These are phyloP conservation scores for Flammula alnicola DNA, from an alignment of 1,284 basidiomycete species.

Conservation along the genomic window DNA sequence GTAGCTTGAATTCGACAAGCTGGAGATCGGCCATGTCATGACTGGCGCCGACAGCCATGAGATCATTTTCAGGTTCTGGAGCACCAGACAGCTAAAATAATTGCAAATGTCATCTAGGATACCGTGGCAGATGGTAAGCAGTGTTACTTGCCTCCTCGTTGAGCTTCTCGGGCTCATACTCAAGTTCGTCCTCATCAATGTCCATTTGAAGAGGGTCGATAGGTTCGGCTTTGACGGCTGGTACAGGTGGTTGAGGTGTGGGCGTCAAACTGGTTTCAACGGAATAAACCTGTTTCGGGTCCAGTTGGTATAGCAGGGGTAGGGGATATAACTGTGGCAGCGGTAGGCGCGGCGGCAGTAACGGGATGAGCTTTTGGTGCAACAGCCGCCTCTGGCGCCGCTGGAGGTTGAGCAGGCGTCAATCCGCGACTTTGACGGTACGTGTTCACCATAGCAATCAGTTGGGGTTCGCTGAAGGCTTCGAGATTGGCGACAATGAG, in stretches of 20 bases:
- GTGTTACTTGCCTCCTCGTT: constrained; percentile 61
- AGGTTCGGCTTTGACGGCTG: constrained; percentile 69
- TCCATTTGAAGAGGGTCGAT: constrained; percentile 94
- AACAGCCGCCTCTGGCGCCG: constrained; percentile 25
- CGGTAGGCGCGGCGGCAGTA: constrained; percentile 20
- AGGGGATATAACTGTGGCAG: constrained; percentile 17
- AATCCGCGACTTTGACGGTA: constrained; percentile 57
- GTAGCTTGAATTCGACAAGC: constrained; percentile 75
- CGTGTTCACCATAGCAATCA: constrained; percentile 63
- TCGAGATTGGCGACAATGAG: constrained; percentile 88
- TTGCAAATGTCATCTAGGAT: constrained; percentile 7
- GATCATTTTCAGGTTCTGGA: constrained; percentile 34
- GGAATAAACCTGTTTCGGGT: constrained; percentile 16
- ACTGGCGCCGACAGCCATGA: no score
- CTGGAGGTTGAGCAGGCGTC: constrained; percentile 18
- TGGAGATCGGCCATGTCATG: constrained; percentile 44
- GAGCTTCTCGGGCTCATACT: constrained; percentile 79
- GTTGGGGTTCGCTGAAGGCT: constrained; percentile 69
- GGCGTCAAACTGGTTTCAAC: constrained; percentile 16
- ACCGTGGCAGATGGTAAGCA: background rate
- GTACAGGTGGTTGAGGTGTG: constrained; percentile 13
- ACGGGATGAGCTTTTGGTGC: constrained; percentile 24
- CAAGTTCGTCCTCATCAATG: constrained; percentile 85
- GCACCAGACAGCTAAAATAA: constrained; percentile 55
- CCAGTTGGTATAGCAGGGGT: constrained; percentile 29